Percentiles rank a stretch among this genome's conserved stretches.
Evolutionary conservation across 306 rosid species (phyloP).

Genomic region (Vigna reflexopilosa): DNA sequence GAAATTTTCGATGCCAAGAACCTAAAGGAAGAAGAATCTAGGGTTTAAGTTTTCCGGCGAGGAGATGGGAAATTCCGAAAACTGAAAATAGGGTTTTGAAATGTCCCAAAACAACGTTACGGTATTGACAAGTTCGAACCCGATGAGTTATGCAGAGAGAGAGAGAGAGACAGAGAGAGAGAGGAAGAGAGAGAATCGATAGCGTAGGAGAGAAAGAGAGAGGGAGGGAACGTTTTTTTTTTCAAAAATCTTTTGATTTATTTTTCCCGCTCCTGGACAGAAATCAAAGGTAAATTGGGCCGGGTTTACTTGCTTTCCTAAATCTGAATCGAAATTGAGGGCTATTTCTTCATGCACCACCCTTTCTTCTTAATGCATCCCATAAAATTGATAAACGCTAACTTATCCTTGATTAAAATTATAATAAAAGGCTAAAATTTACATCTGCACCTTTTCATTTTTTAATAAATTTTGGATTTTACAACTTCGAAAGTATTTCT

Average conservation of each 20-base stretch:
- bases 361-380: too few species aligned
- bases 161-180: background rate
- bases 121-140: constrained; percentile 35
- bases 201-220: background rate
- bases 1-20: constrained; percentile 22
- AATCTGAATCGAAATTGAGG: too few species aligned
- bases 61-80: background rate
- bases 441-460: too few species aligned
- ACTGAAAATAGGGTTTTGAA: constrained; percentile 24
- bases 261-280: constrained; percentile 63
- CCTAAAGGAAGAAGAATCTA: constrained; percentile 40
- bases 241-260: constrained; percentile 37
- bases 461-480: too few species aligned
- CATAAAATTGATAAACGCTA: too few species aligned
- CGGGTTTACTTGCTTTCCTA: too few species aligned
- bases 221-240: background rate
- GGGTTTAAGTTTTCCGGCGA: constrained; percentile 46
- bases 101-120: constrained; percentile 18
- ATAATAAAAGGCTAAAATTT: too few species aligned
- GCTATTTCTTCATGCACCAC: too few species aligned
- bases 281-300: constrained; percentile 4
- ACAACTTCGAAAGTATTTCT: too few species aligned
- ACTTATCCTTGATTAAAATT: too few species aligned
- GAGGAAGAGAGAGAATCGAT: background rate
- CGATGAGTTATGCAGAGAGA: constrained; percentile 4